A percentile compares a stretch with the other conserved stretches of the same genome.
phyloP scores from a whole-genome alignment of 495 filamentous ascomycete species.

The Pseudoneurospora amorphoporcata region DNA sequence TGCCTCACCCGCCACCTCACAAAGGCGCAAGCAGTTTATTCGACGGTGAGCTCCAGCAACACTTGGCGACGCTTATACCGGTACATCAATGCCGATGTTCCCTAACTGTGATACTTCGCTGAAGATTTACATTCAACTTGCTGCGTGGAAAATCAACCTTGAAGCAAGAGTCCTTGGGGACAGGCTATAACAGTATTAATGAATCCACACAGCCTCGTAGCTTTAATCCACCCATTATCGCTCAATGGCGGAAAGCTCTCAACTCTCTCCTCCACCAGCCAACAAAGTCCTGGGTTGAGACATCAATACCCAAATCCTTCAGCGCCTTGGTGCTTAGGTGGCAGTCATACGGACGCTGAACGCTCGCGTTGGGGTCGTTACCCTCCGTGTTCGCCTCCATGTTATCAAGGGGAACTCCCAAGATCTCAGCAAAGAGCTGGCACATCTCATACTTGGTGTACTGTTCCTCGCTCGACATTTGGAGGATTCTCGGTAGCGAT shows the following conservation, averaged over 20 bases:
- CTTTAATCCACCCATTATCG: not conserved
- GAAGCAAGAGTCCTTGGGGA: not conserved
- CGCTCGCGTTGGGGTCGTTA: slow-evolving; percentile 62
- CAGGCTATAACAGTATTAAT: not conserved
- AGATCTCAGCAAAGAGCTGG: slow-evolving; percentile 65
- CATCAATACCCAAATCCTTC: slow-evolving; percentile 65
- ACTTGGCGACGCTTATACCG: not conserved
- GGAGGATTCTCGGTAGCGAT: slow-evolving; percentile 58
- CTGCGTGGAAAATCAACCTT: not conserved
- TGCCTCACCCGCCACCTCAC: not conserved
- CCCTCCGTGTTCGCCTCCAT: slow-evolving; percentile 64
- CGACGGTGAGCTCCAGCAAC: not conserved
- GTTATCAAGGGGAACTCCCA: slow-evolving; percentile 61
- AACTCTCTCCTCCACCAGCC: slow-evolving; percentile 65
- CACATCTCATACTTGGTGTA: slow-evolving; percentile 92
- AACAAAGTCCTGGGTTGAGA: slow-evolving; percentile 63
- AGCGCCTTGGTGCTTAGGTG: slow-evolving; percentile 72
- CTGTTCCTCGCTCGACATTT: slow-evolving; percentile 79
- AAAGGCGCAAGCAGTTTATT: not conserved
- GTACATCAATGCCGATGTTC: not conserved
- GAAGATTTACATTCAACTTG: not conserved
- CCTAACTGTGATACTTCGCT: not conserved
- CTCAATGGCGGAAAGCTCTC: slow-evolving; percentile 37
- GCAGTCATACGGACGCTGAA: slow-evolving; percentile 80
- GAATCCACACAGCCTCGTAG: not conserved